These are phyloP conservation scores for Apostasia shenzhenica DNA, from an alignment of 106 monocot genomes.

Conservation along the genomic window DNA sequence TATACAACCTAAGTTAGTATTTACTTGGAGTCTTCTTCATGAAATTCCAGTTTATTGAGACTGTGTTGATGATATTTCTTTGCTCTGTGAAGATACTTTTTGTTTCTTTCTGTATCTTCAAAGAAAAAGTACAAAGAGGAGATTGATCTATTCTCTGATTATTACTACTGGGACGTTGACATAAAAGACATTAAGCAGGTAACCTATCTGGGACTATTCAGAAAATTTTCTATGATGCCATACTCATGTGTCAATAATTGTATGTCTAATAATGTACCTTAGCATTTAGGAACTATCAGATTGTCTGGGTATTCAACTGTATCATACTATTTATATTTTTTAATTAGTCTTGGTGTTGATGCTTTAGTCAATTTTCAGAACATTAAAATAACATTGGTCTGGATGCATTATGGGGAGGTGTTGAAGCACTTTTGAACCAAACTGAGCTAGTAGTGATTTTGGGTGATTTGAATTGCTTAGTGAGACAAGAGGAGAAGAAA, in stretches of 20 bases:
- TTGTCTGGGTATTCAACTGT: too few species aligned
- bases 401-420: too few species aligned
- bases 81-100: slow-evolving; percentile 69
- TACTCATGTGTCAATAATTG: background rate
- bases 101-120: slow-evolving; percentile 67
- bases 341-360: too few species aligned
- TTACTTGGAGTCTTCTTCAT: background rate
- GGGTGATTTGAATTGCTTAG: too few species aligned
- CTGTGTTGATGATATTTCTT: background rate
- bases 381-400: too few species aligned
- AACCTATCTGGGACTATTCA: background rate
- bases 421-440: too few species aligned
- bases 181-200: slow-evolving; percentile 87
- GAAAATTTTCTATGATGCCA: background rate
- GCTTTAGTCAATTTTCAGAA: too few species aligned
- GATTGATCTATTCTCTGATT: slow-evolving; percentile 82
- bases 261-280: too few species aligned
- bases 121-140: slow-evolving; percentile 74
- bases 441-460: too few species aligned
- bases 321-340: too few species aligned
- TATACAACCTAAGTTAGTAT: slow-evolving; percentile 80
- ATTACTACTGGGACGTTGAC: slow-evolving; percentile 93
- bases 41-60: background rate
- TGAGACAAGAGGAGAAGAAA: too few species aligned
- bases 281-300: too few species aligned